phyloP scores from a whole-genome alignment of 1,284 basidiomycete species.

The Malassezia globosa region DNA sequence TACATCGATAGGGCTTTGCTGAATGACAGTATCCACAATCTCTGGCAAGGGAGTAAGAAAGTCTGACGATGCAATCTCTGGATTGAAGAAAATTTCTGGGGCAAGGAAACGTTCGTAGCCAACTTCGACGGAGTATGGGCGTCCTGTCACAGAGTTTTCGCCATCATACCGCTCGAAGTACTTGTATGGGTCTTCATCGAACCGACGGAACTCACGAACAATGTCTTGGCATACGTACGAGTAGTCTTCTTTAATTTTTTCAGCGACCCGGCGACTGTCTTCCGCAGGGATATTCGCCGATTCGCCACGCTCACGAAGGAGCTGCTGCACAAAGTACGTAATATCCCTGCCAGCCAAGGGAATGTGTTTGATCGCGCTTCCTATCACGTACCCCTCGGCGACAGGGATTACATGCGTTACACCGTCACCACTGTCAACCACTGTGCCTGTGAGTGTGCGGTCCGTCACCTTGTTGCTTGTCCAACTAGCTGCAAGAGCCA shows the following conservation, averaged over 20 bases:
- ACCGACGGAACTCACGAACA: constrained; percentile 96
- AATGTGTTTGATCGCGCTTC: constrained; percentile 97
- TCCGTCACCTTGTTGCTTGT: constrained; percentile 82
- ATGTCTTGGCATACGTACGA: constrained; percentile 97
- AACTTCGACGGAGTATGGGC: constrained; percentile 84
- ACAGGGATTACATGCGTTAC: constrained; percentile 94
- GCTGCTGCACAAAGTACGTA: constrained; percentile 88
- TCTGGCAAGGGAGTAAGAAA: constrained; percentile 94
- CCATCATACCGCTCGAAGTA: constrained; percentile 90
- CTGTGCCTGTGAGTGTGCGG: constrained; percentile 88
- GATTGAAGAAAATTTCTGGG: constrained; percentile 99
- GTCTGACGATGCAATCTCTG: constrained; percentile 94
- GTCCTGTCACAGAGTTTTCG: constrained; percentile 78
- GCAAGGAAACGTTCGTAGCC: constrained; percentile 99
- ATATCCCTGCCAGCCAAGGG: constrained; percentile 97
- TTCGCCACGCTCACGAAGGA: constrained; percentile 91
- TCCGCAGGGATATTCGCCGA: constrained; percentile 83
- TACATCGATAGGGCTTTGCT: constrained; percentile 89
- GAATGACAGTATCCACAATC: constrained; percentile 92
- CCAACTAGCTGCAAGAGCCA: constrained; percentile 98
- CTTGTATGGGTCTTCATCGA: constrained; percentile 90
- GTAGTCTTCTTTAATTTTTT: constrained; percentile 95
- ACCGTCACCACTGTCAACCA: constrained; percentile 97
- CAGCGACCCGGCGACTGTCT: constrained; percentile 80
- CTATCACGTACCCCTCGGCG: constrained; percentile 95